These are phyloP conservation scores for Lathyrus aphaca DNA, from an alignment of 306 rosid genomes.

Conservation along the genomic window DNA sequence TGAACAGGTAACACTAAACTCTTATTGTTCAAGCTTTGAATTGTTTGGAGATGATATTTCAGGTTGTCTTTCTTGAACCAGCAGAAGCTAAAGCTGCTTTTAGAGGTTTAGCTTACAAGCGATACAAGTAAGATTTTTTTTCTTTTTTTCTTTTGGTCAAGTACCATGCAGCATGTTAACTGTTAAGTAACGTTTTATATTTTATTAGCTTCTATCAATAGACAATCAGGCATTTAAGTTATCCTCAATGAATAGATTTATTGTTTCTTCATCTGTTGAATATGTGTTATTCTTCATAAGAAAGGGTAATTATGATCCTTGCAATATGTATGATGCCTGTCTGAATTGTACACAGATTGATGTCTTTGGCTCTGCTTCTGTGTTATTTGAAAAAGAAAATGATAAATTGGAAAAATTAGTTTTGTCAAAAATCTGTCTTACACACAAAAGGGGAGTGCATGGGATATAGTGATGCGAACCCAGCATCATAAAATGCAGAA, in stretches of 20 bases:
- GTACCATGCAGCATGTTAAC: conserved; percentile 23
- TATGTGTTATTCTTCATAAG: conserved; percentile 11
- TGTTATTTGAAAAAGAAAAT: too few relatives aligned
- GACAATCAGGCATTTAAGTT: conserved; percentile 9
- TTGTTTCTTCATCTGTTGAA: conserved; percentile 27
- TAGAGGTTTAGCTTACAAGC: conserved; percentile 87
- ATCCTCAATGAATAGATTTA: conserved; percentile 15
- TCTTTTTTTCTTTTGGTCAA: conserved; percentile 29
- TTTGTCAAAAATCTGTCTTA: too few relatives aligned
- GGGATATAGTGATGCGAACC: too few relatives aligned
- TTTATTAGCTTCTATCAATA: conserved; percentile 19
- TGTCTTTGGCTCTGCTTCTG: too few relatives aligned
- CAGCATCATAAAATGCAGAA: too few relatives aligned
- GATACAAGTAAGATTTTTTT: conserved; percentile 67
- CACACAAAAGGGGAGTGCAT: too few relatives aligned
- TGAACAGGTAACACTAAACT: conserved; percentile 10
- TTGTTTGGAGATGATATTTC: conserved; percentile 47
- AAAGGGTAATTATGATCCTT: neutral
- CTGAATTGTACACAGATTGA: too few relatives aligned
- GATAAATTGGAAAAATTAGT: too few relatives aligned
- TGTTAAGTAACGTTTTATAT: conserved; percentile 48
- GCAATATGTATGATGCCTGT: too few relatives aligned
- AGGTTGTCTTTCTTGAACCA: conserved; percentile 90
- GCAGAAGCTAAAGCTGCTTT: conserved; percentile 81
- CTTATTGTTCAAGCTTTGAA: conserved; percentile 37